phyloP scores from a whole-genome alignment of 208 protist species.

The Tritrichomonas foetus region DNA sequence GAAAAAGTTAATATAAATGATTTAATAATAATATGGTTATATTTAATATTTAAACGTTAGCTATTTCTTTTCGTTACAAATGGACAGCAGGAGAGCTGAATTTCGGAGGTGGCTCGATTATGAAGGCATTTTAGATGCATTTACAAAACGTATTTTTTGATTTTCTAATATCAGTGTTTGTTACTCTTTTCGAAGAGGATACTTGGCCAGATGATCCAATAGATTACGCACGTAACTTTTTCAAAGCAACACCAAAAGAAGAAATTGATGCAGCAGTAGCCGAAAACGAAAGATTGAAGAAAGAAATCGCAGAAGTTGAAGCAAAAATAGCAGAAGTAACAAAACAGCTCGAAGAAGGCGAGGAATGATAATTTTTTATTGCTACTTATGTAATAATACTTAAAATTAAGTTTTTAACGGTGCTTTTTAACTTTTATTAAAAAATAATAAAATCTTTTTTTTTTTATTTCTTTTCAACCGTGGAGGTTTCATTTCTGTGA shows the following conservation, averaged over 20 bases:
- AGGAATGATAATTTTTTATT: neutral
- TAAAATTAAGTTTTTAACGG: too few relatives aligned
- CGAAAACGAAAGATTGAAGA: neutral
- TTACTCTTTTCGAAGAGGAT: neutral
- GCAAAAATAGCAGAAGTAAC: neutral
- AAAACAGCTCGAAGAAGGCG: neutral
- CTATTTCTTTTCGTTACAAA: too few relatives aligned
- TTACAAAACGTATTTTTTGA: neutral
- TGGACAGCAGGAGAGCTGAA: neutral
- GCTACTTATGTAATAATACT: too few relatives aligned
- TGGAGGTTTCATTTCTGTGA: too few relatives aligned
- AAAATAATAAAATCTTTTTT: too few relatives aligned
- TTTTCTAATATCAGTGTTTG: neutral
- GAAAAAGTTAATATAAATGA: too few relatives aligned
- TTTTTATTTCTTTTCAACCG: too few relatives aligned
- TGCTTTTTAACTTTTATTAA: too few relatives aligned
- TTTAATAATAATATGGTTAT: too few relatives aligned
- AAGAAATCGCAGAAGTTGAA: neutral
- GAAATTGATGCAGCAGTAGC: slow-evolving; percentile 11
- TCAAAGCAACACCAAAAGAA: neutral
- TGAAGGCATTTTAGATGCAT: neutral
- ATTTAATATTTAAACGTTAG: too few relatives aligned
- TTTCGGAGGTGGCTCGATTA: neutral
- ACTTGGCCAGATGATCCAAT: slow-evolving; percentile 13
- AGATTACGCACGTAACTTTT: neutral